Base-by-base conservation (phyloP, 768 basidiomycete species). In the Lentinus brumalis region DNA sequence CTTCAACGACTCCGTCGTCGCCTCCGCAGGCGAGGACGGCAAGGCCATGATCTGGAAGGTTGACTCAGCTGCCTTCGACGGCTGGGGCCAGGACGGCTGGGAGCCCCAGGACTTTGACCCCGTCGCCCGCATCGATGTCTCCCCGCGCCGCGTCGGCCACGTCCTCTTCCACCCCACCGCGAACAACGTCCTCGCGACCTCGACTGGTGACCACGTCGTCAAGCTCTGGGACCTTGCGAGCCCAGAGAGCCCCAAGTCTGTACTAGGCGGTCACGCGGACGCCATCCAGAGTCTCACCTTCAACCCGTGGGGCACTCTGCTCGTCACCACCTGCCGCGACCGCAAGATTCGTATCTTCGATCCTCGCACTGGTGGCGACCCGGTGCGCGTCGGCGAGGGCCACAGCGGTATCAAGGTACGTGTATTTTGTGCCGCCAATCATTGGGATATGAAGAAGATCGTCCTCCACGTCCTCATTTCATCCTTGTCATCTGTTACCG, bases 21-120 rank as follows among this genome's bases (percentile, higher is more conserved):
- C 91, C 2, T 96, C 94, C 0, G 93, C 84, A 15, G 94, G 91
- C 50, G 96, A 99, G 74, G 97, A 99, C 72, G 94, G 96, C 45
- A 94, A 96, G 69, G 83, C 91, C 65, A 84, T 93, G 77, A 82
- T 99, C 71, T 98, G 94, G 90, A 91, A 93, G 71, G 87, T 98
- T 53, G 74, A 83, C n/a, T 62, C 79, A 2, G 70, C 72, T 50
- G 69, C 74, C 32, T 97, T 98, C 64, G 91, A 92, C 41, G 91
- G 86, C 9, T 97, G 95, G 94, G 87, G 87, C 35, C 77, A 78
- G 41, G 96, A 96, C 18, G 80, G 81, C 50, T 97, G 94, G 92
- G 85, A 81, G 4, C 89, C 92, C 0, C 75, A 78, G 41, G 94
- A 98, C 75, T 83, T 97, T 59, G 89, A 91, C 63, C 96, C 96